phyloP scores from a whole-genome alignment of 2,329 filamentous ascomycete genomes.

The Penicillium sp. region DNA sequence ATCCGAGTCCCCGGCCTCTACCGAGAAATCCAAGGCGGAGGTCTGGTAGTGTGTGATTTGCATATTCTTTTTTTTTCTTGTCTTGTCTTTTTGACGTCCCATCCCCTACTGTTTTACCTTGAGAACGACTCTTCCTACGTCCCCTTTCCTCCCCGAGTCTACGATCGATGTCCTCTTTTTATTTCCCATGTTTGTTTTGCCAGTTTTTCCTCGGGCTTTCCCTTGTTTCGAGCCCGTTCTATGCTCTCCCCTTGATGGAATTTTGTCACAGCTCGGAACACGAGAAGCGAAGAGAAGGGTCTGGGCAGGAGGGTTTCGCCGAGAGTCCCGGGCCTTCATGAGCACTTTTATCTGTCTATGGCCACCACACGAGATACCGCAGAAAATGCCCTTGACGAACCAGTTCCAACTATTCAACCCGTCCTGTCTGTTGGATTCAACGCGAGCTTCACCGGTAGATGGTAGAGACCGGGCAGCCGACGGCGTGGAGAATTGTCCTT shows the following conservation, averaged over 20 bases:
- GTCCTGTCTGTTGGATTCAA: not conserved
- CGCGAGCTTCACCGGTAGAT: not conserved
- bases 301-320: constrained; percentile 6
- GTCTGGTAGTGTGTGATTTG: constrained; percentile 25
- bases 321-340: constrained; percentile 18
- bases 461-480: not conserved
- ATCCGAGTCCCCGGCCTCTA: constrained; percentile 37
- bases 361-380: constrained; percentile 35
- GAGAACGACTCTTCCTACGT: constrained; percentile 11
- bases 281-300: constrained; percentile 5
- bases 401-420: constrained; percentile 16
- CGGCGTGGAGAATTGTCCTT: constrained; percentile 6
- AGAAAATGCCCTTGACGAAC: constrained; percentile 35
- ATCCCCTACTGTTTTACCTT: constrained; percentile 12
- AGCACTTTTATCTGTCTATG: constrained; percentile 29
- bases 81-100: constrained; percentile 12
- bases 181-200: constrained; percentile 12
- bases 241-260: constrained; percentile 12
- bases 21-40: constrained; percentile 33
- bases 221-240: constrained; percentile 8
- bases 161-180: constrained; percentile 17
- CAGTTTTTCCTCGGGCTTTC: constrained; percentile 15
- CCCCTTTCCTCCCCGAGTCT: constrained; percentile 4
- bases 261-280: constrained; percentile 8
- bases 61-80: constrained; percentile 8